Evolutionary conservation across 2,329 filamentous ascomycete species (phyloP), one percentile per base, ranked within the genome.

Genomic region (Talaromyces sp.): DNA sequence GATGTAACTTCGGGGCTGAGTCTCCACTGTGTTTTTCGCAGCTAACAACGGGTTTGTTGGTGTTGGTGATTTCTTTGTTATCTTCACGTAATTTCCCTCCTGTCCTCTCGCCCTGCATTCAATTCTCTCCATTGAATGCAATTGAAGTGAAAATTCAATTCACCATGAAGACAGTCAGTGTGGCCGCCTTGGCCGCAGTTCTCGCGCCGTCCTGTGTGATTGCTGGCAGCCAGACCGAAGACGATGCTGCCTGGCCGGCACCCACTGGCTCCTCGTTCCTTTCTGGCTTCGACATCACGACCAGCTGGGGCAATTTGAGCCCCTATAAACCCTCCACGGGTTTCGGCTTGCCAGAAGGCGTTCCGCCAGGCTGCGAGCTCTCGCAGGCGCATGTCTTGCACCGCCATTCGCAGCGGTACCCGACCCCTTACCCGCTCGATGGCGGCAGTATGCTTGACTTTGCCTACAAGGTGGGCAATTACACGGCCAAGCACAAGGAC

Each of bases 301-400:
- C 61, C 13, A 70, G 66, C 62, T 74, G 72, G 72, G 71, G 62
- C 2, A 73, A 73, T 28, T 64, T 73, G 4, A 69, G 67, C 53
- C 72, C 72, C 17, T 74, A 72, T 54, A 66, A 67, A 19, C 67
- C 70, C 10, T 65, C 68, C 1, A 57, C 62, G 0, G 62, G 64
- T 58, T 74, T 73, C 58, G 60, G 64, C 2, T 32, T 72, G 15
- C 63, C 70, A 15, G 70, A 68, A 9, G 82, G 82, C 33, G 78
- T 85, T 15, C 83, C 84, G 0, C 72, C 78, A 54, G 81, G 81
- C n/a, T 85, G 84, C 70, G 82, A 84, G 68, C 72, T 85, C 59
- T 80, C 82, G 62, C 81, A 84, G 68, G 81, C 76, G 0, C 82
- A 84, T 65, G 73, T 78, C 6, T 75, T 86, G 17, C 82, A 85